Evolutionary conservation across 257 asterid species (phyloP), one percentile per base, ranked within the genome.

Genomic region (Salvia hispanica): DNA sequence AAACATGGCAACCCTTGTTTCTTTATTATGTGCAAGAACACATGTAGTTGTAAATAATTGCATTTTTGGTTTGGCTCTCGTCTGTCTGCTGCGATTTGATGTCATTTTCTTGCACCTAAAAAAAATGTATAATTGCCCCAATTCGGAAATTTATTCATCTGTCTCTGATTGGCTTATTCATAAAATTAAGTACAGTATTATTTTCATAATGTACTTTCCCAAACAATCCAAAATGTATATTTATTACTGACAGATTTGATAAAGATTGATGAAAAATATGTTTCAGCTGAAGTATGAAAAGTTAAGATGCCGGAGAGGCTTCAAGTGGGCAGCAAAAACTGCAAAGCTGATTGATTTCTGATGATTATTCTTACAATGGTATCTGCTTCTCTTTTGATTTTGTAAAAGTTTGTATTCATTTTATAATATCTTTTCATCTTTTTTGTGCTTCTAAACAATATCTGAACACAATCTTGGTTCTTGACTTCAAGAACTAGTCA

Each of bases 341-440:
- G 63, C 54, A 51, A 58, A 66, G 63, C 66, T 33, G 76, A 72
- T 46, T 51, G 71, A 31, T 50, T 46, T 66, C 67, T 59, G 51
- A 16, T 73, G 51, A 59, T 66, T 66, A 66, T 74, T 74, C 71
- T 68, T 34, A 14, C 28, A 48, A 7, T 42, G 10, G 15, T 58
- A 31, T 63, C 64, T 8, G 52, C 67, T 45, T 66, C 28, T 10
- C 39, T 61, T 42, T 1, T 3, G 46, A 50, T 50, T n/a, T 9
- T 3, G 5, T 2, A 0, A 59, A 25, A 55, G 11, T 58, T 33
- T 5, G 3, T 31, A 8, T 9, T 12, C 5, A 31, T 57, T 70
- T 61, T 65, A 50, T 0, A 36, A 46, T 14, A 65, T 61, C 40
- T 15, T 36, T 39, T 25, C 31, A 1, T 25, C 31, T 25, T 25